Percentiles rank a stretch among this genome's conserved stretches.
phyloP scores from a whole-genome alignment of 2,329 filamentous ascomycete species.

The Leptographium wingfieldii region DNA sequence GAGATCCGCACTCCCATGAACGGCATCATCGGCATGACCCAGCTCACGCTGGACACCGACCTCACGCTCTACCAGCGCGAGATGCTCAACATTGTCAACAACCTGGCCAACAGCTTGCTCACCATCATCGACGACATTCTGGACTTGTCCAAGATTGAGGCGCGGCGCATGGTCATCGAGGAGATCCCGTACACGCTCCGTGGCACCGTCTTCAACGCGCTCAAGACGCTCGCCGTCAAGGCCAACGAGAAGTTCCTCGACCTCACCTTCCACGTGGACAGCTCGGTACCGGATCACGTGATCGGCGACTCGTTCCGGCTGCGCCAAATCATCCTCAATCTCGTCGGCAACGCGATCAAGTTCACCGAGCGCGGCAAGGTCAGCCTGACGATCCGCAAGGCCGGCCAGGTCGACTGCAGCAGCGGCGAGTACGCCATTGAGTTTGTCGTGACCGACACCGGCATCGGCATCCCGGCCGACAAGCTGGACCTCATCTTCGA shows the following conservation, averaged over 20 bases:
- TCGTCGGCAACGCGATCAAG: slow-evolving; percentile 97
- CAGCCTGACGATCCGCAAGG: slow-evolving; percentile 73
- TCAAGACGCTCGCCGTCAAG: slow-evolving; percentile 94
- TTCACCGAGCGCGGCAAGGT: slow-evolving; percentile 97
- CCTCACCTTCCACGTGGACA: slow-evolving; percentile 86
- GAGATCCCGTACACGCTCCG: slow-evolving; percentile 92
- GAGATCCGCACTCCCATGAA: slow-evolving; percentile 97
- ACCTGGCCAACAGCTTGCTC: slow-evolving; percentile 84
- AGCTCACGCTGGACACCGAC: slow-evolving; percentile 87
- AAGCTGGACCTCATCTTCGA: slow-evolving; percentile 97
- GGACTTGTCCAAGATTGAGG: slow-evolving; percentile 74
- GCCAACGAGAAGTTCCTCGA: slow-evolving; percentile 93
- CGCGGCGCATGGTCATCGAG: slow-evolving; percentile 95
- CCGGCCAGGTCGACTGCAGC: slow-evolving; percentile 42
- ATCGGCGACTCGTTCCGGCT: slow-evolving; percentile 94
- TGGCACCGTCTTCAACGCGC: slow-evolving; percentile 89
- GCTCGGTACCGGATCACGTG: slow-evolving; percentile 86
- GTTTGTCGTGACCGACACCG: slow-evolving; percentile 90
- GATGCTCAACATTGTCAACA: slow-evolving; percentile 98
- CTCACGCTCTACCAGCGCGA: slow-evolving; percentile 91
- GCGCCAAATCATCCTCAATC: slow-evolving; percentile 89
- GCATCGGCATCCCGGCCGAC: slow-evolving; percentile 90
- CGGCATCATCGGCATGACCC: slow-evolving; percentile 96
- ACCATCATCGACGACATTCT: slow-evolving; percentile 88
- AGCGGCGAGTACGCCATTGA: slow-evolving; percentile 71